phyloP scores from a whole-genome alignment of 2,329 filamentous ascomycete genomes.

The Iodosphaeria phyllophila region DNA sequence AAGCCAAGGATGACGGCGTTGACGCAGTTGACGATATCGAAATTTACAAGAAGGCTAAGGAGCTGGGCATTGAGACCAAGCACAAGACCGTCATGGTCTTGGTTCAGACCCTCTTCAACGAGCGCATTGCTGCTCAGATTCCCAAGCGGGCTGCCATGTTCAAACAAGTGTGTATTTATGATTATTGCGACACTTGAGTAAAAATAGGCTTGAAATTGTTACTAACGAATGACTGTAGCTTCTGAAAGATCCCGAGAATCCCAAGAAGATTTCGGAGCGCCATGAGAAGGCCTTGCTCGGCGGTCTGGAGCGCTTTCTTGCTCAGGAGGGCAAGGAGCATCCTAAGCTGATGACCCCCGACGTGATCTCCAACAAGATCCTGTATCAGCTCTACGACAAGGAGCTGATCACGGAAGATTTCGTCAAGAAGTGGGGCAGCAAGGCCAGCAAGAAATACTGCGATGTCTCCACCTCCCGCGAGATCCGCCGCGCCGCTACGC shows the following conservation, averaged over 20 bases:
- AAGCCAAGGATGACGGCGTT: conserved; percentile 56
- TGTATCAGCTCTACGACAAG: conserved; percentile 78
- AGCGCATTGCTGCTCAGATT: conserved; percentile 78
- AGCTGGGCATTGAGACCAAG: conserved; percentile 85
- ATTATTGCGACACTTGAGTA: background rate
- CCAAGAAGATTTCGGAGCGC: conserved; percentile 43
- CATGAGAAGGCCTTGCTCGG: conserved; percentile 93
- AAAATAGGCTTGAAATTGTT: background rate
- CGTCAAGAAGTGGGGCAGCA: conserved; percentile 76
- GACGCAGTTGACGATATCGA: conserved; percentile 72
- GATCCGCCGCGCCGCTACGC: conserved; percentile 84
- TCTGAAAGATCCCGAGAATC: conserved; percentile 30
- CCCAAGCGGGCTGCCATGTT: conserved; percentile 68
- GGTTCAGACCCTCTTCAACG: conserved; percentile 82
- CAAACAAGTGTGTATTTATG: conserved; percentile 47
- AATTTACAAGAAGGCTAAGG: conserved; percentile 93
- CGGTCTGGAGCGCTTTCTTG: conserved; percentile 83
- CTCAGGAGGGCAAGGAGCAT: conserved; percentile 50
- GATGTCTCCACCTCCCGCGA: conserved; percentile 80
- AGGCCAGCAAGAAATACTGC: conserved; percentile 97
- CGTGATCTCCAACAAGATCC: conserved; percentile 69
- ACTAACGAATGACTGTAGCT: conserved; percentile 25
- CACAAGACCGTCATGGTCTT: conserved; percentile 85
- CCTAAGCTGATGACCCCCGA: conserved; percentile 48
- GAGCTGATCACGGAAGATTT: conserved; percentile 81